A percentile compares a stretch with the other conserved stretches of the same genome.
These are phyloP conservation scores for Spatholobus suberectus DNA, from an alignment of 306 rosid species.

Conservation along the genomic window DNA sequence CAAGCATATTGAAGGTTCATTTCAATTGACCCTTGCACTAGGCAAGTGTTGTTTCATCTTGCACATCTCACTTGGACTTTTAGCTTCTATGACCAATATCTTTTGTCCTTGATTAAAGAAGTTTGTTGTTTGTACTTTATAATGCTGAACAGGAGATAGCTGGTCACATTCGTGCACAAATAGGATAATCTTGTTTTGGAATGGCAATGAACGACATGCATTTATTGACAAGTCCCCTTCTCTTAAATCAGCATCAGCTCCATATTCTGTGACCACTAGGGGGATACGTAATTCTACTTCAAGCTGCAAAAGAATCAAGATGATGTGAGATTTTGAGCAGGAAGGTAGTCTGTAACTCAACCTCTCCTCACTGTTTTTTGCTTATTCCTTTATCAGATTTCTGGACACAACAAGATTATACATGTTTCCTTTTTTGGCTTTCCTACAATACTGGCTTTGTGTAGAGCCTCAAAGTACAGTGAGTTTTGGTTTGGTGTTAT, in stretches of 20 bases:
- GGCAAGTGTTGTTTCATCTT: constrained; percentile 57
- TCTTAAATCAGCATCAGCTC: constrained; percentile 71
- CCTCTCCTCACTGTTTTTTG: constrained; percentile 21
- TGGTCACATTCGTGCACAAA: constrained; percentile 97
- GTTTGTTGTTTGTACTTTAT: constrained; percentile 44
- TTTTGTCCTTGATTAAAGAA: neutral
- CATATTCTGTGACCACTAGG: constrained; percentile 67
- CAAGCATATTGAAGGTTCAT: constrained; percentile 80
- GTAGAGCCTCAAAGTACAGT: constrained; percentile 2
- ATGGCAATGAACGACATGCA: constrained; percentile 70
- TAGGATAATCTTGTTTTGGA: constrained; percentile 83
- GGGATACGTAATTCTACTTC: constrained; percentile 66
- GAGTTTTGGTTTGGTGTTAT: constrained; percentile 16
- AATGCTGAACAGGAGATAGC: constrained; percentile 76
- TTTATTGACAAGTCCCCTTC: constrained; percentile 85
- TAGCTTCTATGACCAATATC: constrained; percentile 4
- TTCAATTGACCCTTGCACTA: constrained; percentile 87
- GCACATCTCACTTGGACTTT: constrained; percentile 18
- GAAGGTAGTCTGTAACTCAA: neutral
- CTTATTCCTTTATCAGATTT: neutral
- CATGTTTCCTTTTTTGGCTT: constrained; percentile 19
- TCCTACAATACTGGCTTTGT: neutral
- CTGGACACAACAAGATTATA: constrained; percentile 7
- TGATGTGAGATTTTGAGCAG: constrained; percentile 35
- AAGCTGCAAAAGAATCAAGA: constrained; percentile 47